phyloP scores from a whole-genome alignment of 2,329 filamentous ascomycete genomes.

The Arthrobotrys iridis region DNA sequence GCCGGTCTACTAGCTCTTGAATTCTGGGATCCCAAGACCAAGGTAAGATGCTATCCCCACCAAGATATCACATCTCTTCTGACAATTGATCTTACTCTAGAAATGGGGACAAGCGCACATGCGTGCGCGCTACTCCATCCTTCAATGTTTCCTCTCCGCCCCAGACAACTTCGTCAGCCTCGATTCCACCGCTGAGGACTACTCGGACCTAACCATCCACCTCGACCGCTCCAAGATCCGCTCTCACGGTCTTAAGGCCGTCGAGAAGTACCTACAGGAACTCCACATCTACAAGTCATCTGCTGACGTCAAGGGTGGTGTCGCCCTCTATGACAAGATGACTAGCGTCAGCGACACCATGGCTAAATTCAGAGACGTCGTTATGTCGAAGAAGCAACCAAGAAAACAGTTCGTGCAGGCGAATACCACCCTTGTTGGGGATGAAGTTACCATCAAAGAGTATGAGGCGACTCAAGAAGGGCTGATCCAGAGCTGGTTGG shows the following conservation, averaged over 20 bases:
- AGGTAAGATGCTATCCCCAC: constrained; percentile 17
- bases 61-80: neutral
- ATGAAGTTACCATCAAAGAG: constrained; percentile 66
- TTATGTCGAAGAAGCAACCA: constrained; percentile 69
- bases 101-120: constrained; percentile 65
- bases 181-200: constrained; percentile 63
- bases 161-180: constrained; percentile 67
- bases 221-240: constrained; percentile 70
- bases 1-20: constrained; percentile 89
- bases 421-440: constrained; percentile 66
- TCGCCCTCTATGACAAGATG: constrained; percentile 69
- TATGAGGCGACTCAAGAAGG: constrained; percentile 69
- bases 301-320: constrained; percentile 68
- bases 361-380: constrained; percentile 68
- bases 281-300: constrained; percentile 73
- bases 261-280: constrained; percentile 69
- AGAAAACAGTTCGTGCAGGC: constrained; percentile 72
- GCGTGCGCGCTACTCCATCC: constrained; percentile 72
- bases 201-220: constrained; percentile 65
- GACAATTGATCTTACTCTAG: constrained; percentile 53
- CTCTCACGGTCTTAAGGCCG: constrained; percentile 68
- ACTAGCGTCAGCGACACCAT: constrained; percentile 67
- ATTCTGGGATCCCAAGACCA: constrained; percentile 71
- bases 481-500: constrained; percentile 66
- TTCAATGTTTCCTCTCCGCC: constrained; percentile 69